Evolutionary conservation across 2,329 filamentous ascomycete species (phyloP).

Genomic region (Hypoxylon sp.): DNA sequence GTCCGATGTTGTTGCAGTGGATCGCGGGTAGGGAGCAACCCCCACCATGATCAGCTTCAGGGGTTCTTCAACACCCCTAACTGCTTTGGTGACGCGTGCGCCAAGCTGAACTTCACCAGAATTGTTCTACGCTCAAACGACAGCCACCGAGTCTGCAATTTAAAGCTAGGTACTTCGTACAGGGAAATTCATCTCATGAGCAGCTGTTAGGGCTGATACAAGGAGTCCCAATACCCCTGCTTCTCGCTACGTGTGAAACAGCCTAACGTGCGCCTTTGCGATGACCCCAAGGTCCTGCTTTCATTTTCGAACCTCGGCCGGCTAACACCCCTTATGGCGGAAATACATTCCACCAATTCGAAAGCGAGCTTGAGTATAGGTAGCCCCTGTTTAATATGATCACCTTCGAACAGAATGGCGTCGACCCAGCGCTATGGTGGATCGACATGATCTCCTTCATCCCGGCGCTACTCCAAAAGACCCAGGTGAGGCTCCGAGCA

Average conservation of each 20-base stretch:
- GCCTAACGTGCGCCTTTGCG: not conserved
- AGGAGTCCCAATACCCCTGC: conserved; percentile 4
- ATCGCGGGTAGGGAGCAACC: not conserved
- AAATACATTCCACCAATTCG: not conserved
- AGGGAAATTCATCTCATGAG: too few species aligned
- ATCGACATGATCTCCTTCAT: conserved; percentile 20
- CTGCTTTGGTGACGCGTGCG: conserved; percentile 3
- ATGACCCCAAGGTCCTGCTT: not conserved
- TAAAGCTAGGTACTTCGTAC: too few species aligned
- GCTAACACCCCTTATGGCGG: too few species aligned
- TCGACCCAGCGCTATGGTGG: conserved; percentile 17
- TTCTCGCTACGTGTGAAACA: conserved; percentile 9
- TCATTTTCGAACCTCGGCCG: not conserved
- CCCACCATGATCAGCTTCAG: conserved; percentile 13
- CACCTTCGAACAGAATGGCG: not conserved
- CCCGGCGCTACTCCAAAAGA: not conserved
- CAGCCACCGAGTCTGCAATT: too few species aligned
- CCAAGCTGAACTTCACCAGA: conserved; percentile 10
- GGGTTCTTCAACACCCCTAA: not conserved
- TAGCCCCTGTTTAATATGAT: not conserved
- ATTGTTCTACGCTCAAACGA: conserved; percentile 8
- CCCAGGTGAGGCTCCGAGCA: conserved; percentile 11
- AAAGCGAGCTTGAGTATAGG: not conserved
- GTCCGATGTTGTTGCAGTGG: conserved; percentile 4
- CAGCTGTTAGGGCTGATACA: conserved; percentile 9